A percentile compares a stretch with the other conserved stretches of the same genome.
These are phyloP conservation scores for Penstemon barbatus DNA, from an alignment of 257 asterid species.

Conservation along the genomic window DNA sequence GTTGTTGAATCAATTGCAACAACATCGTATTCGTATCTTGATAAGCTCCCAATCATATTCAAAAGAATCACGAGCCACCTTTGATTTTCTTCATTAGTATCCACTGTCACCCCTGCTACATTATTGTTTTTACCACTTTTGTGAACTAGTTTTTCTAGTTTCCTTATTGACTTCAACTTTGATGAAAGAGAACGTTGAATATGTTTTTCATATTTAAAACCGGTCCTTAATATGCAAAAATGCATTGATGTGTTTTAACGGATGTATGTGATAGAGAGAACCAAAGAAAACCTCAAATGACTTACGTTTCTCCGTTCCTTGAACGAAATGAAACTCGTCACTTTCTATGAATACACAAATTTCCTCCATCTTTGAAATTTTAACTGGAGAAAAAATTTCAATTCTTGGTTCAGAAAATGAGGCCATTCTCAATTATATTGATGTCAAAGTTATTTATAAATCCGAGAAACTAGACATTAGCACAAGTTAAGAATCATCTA, in stretches of 20 bases:
- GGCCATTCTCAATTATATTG: slow-evolving; percentile 38
- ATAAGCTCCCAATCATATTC: slow-evolving; percentile 53
- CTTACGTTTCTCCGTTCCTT: slow-evolving; percentile 40
- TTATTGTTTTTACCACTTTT: slow-evolving; percentile 15
- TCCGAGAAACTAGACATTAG: neutral
- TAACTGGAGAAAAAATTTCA: neutral
- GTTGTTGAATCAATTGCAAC: too few species aligned
- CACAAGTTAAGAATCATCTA: neutral
- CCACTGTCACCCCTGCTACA: neutral
- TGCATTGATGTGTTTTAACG: neutral
- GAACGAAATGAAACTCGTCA: slow-evolving; percentile 30
- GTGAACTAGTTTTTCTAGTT: slow-evolving; percentile 12
- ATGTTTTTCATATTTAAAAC: slow-evolving; percentile 46
- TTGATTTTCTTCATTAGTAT: neutral
- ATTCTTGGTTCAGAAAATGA: slow-evolving; percentile 27
- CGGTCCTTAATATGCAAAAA: neutral
- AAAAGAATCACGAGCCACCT: slow-evolving; percentile 10
- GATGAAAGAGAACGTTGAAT: slow-evolving; percentile 51
- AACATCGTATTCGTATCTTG: slow-evolving; percentile 5
- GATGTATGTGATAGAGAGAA: neutral
- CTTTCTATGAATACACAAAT: slow-evolving; percentile 65
- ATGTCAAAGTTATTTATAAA: slow-evolving; percentile 26
- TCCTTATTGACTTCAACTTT: slow-evolving; percentile 41
- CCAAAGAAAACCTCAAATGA: slow-evolving; percentile 66
- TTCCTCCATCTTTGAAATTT: slow-evolving; percentile 49